phyloP scores from a whole-genome alignment of 139 green algal species.

The Chlamydomonas asymmetrica region DNA sequence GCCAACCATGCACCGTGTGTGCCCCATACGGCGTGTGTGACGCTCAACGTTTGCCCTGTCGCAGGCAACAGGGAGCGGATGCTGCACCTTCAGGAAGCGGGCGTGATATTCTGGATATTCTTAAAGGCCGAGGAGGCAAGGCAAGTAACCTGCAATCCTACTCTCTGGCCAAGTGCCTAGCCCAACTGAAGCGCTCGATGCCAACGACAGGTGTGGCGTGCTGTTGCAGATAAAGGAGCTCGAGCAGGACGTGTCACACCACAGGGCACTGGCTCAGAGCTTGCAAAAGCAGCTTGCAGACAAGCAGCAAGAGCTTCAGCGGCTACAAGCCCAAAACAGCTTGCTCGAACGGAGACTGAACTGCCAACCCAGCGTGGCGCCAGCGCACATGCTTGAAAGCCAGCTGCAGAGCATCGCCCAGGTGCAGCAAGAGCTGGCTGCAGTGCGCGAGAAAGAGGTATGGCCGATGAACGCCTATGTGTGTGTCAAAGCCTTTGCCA shows the following conservation, averaged over 20 bases:
- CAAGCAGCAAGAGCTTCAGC: slow-evolving; percentile 2
- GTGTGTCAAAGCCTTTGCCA: too few relatives aligned
- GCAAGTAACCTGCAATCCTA: too few relatives aligned
- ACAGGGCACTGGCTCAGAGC: not conserved
- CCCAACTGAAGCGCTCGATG: too few relatives aligned
- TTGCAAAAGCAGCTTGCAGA: slow-evolving; percentile 26
- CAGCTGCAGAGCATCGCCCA: slow-evolving; percentile 4
- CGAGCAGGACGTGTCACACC: slow-evolving; percentile 29
- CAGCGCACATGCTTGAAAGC: slow-evolving; percentile 29
- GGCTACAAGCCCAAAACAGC: slow-evolving; percentile 4
- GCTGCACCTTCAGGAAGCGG: too few relatives aligned
- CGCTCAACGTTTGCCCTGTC: too few relatives aligned
- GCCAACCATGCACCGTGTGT: too few relatives aligned
- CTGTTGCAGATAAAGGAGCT: slow-evolving; percentile 59
- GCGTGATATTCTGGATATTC: slow-evolving; percentile 34
- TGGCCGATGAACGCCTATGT: too few relatives aligned
- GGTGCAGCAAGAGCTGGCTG: slow-evolving; percentile 30
- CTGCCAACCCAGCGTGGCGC: too few relatives aligned
- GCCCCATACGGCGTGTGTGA: too few relatives aligned
- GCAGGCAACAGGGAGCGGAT: too few relatives aligned
- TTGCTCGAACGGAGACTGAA: not conserved
- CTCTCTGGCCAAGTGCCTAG: too few relatives aligned
- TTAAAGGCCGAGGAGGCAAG: slow-evolving; percentile 30
- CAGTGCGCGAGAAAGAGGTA: not conserved
- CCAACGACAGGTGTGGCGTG: too few relatives aligned